Evolutionary conservation across 169 alveolate species (phyloP), one percentile per base, ranked within the genome.

Genomic region (Plasmodium adleri): DNA sequence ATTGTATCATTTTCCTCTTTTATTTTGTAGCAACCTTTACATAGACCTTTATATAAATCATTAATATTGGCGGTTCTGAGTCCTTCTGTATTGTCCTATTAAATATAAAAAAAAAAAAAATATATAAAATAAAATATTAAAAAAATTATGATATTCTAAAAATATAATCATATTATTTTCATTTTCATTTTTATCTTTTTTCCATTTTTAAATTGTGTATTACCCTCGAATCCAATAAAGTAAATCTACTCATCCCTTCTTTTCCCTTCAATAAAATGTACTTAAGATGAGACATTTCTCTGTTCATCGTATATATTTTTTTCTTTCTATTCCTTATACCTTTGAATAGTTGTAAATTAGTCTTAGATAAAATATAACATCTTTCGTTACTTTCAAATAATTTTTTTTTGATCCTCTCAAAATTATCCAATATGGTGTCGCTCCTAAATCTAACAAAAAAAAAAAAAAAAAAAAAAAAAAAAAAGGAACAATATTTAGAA

Each of bases 351-450:
- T 78, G 72, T 4, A 78, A 71, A 5, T 78, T 78, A 15, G 89
- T 78, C 54, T 78, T 78, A 9, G 89, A 78, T 78, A 78, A 66
- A 78, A 78, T 64, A 64, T 64, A 78, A 59, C 89, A 78, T 24
- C 66, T 78, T 71, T 78, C 89, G 17, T 78, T 78, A 43, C 89
- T 78, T 52, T 78, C 89, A 24, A 78, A 59, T 43, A 78, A 58
- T 58, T 64, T 78, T 58, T 70, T 78, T 78, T 78, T 78, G 17
- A 78, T 45, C 32, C 89, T 78, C 49, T 39, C 32, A 71, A 64
- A 78, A 49, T 78, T 78, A 13, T 78, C 89, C 47, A 78, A 15
- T 64, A 78, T 78, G 17, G 89, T 78, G 43, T 78, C 89, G 67
- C 89, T 78, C 47, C 63, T 68, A 50, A 64, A 59, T 50, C 89